These are phyloP conservation scores for Cyclostephanos invisitatus DNA, from an alignment of 108 stramenopile species.

Conservation along the genomic window DNA sequence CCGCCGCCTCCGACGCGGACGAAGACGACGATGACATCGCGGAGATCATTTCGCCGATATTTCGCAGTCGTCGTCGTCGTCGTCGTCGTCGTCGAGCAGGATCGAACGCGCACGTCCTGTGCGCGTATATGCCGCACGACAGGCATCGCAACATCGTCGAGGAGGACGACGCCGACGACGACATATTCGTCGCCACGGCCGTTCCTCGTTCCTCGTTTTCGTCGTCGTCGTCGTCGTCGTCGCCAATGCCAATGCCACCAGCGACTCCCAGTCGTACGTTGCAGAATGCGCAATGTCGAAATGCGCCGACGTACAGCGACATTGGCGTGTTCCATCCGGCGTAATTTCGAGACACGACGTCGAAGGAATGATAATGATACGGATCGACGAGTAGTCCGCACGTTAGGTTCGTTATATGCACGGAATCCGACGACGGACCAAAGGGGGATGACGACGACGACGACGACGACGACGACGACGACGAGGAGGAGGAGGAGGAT, in stretches of 20 bases:
- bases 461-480: background rate
- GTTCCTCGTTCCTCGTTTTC: background rate
- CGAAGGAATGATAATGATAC: conserved; percentile 71
- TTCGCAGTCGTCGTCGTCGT: too few relatives aligned
- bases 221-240: background rate
- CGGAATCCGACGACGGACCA: conserved; percentile 21
- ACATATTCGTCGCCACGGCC: conserved; percentile 1
- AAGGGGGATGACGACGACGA: too few relatives aligned
- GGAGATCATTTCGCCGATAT: too few relatives aligned
- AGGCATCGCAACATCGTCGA: conserved; percentile 55
- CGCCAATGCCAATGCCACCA: background rate
- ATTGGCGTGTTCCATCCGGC: conserved; percentile 36
- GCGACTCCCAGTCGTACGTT: background rate
- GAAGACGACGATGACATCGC: too few relatives aligned
- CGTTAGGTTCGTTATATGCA: conserved; percentile 32
- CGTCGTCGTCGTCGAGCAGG: too few relatives aligned
- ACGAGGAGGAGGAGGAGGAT: too few relatives aligned
- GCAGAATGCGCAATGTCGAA: conserved; percentile 44
- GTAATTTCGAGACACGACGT: conserved; percentile 31
- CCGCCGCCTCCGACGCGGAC: background rate
- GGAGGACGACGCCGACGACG: background rate
- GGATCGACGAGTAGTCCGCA: conserved; percentile 52
- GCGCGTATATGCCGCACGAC: conserved; percentile 73
- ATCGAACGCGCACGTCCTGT: conserved; percentile 71
- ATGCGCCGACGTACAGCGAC: conserved; percentile 51